Base-by-base conservation (phyloP, 495 filamentous ascomycete genomes). In the Annulohypoxylon bovei region DNA sequence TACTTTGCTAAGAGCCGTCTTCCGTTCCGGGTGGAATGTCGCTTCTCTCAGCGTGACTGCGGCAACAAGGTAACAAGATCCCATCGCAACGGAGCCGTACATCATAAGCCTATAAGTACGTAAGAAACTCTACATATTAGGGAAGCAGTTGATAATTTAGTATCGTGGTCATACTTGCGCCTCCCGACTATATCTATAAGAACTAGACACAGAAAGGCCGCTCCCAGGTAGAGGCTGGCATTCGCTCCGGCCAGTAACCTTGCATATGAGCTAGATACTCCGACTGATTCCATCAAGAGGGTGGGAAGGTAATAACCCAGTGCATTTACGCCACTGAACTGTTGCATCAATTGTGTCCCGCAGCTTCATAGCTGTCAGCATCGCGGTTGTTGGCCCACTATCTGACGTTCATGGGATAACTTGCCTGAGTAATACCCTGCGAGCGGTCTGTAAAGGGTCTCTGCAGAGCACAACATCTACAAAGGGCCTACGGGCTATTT, bases 71-170 rank as follows among this genome's bases (percentile, higher is more conserved):
- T 79, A 77, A 20, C 71, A 70, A 6, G 65, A 75, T 18, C 74
- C 72, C 30, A 63, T 77, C 4, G 72, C 71, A 1, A 74, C 27
- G n/a, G 72, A 71, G 33, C 76, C 76, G 47, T 76, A 78, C 44
- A 76, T 71, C 85, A 89, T 87, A 6, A 86, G 84, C 40, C 83
- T 78, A 27, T n/a, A 14, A 14, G 22, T 30, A 18, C 18, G 58
- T 74, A 39, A 58, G 60, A 40, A 32, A 40, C 16, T 35, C 25
- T 47, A 11, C 37, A 16, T 37, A 16, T 16, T 28, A 20, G 23
- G 30, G n/a, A 33, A 33, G n/a, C 23, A 42, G 37, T 50, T n/a
- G 35, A 4, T 27, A 25, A 35, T 56, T 11, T 23, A 11, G 9
- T 20, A 3, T 49, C 33, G 20, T 28, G 20, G 54, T 6, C 66